Evolutionary conservation across 2,329 filamentous ascomycete species (phyloP), one percentile per base, ranked within the genome.

Genomic region (Verticillium klebahnii): DNA sequence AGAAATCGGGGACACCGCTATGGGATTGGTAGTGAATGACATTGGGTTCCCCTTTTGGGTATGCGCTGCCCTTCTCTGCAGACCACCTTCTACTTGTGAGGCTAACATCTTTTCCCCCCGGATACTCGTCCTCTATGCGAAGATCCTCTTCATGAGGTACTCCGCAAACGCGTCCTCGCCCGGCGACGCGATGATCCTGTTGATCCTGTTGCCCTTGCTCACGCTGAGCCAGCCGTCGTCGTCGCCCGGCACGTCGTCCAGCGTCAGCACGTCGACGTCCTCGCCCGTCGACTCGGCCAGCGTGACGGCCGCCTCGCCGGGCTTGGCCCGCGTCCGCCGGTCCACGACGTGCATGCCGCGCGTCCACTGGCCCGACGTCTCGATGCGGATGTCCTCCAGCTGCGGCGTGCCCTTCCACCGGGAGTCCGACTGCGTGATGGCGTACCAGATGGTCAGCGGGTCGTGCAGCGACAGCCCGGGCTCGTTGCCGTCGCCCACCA

Each of bases 351-450:
- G 93, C 88, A 95, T 93, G 1, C 95, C 94, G 61, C 92, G 83
- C 56, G 93, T 96, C 95, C 95, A 99, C 78, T 98, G 95, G 1
- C 94, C 95, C 2, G 85, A 79, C 0, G 93, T 96, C 77, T 99
- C 95, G 50, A 99, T 81, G 23, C 95, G 85, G 61, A 99, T 89
- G 73, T 99, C 95, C 74, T 96, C 90, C 0, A 81, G 86, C 62
- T 82, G 79, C 15, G 78, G 74, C 1, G 84, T 80, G 17, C 79
- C 72, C 73, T 81, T 82, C 88, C 88, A 90, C 34, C 73, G 75
- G 19, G 84, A 79, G 62, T 87, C 78, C 64, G 80, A 83, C 64
- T 76, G 79, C 8, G 87, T 89, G 62, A 93, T 73, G 73, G 89
- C 85, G 74, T 93, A 93, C 89, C 90, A 94, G 39, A 94, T 80